Evolutionary conservation across 257 asterid genomes (phyloP), one percentile per base, ranked within the genome.

Genomic region (Nicotiana sylvestris): DNA sequence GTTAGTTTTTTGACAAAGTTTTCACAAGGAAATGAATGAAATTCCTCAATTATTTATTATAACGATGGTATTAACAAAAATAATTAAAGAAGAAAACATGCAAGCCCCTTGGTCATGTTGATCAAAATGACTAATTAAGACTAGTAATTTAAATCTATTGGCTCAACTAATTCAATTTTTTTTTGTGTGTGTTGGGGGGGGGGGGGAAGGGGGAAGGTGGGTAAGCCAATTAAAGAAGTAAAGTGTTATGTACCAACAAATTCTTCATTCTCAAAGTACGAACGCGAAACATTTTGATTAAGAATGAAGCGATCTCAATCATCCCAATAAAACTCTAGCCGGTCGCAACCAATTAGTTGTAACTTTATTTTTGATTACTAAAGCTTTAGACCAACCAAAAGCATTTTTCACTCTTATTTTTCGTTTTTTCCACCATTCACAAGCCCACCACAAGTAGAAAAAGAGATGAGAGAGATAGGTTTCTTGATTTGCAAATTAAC

Each of bases 41-140:
- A 70, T 70, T 72, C 25, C 13, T 72, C 13, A 72, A 46, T 46
- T 72, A 72, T 46, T 72, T 49, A 72, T 66, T 66, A 66, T 11
- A 66, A 66, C 6, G 25, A 72, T 6, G 61, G 12, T 43, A 43
- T 46, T 21, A 43, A 11, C 35, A 72, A 72, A 6, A 46, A 46
- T 12, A 43, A 72, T 13, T 43, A 43, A 72, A 21, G 60, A 11
- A 5, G 0, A 70, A 11, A 12, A 39, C n/a, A 10, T 0, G 9
- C 18, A 2, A 69, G 56, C 39, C 9, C 46, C 6, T 37, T 6
- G n/a, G 4, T 7, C 12, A 39, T 39, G 12, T 11, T 21, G n/a
- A 70, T 39, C n/a, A 70, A 70, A 70, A 69, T 70, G 13, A 21
- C 46, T 70, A 21, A 21, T 21, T 21, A 39, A 70, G 6, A 6